These are phyloP conservation scores for Chaetomium tenue DNA, from an alignment of 495 filamentous ascomycete genomes.

Conservation along the genomic window DNA sequence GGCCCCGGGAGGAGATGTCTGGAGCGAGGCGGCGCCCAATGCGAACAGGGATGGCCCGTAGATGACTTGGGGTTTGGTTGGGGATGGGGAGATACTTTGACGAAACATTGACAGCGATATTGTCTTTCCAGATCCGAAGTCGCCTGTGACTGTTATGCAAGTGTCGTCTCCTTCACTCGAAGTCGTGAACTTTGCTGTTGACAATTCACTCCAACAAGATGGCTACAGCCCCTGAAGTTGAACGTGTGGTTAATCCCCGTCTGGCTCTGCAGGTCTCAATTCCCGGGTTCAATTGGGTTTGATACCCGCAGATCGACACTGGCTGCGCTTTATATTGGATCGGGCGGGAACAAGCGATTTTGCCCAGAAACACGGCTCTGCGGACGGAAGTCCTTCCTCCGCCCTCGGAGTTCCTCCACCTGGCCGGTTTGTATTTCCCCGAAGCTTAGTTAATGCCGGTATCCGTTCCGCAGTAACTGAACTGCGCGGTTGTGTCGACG, in stretches of 20 bases:
- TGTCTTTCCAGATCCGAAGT: background rate
- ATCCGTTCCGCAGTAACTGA: background rate
- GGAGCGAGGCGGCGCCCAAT: slow-evolving; percentile 27
- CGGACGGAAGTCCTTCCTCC: slow-evolving; percentile 20
- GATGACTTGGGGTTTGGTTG: background rate
- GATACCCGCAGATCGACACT: background rate
- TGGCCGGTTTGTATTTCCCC: background rate
- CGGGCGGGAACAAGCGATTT: slow-evolving; percentile 10
- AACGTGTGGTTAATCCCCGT: no score
- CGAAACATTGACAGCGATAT: background rate
- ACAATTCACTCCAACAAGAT: no score
- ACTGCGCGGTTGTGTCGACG: background rate
- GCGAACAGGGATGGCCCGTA: slow-evolving; percentile 23
- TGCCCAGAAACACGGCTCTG: slow-evolving; percentile 17
- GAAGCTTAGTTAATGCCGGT: slow-evolving; percentile 8
- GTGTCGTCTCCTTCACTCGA: no score
- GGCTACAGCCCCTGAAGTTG: background rate
- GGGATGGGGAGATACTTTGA: background rate
- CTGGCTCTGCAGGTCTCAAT: background rate
- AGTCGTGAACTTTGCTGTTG: no score
- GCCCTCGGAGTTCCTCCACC: slow-evolving; percentile 1
- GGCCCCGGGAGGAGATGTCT: slow-evolving; percentile 25
- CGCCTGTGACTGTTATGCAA: no score
- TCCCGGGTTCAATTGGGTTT: background rate
- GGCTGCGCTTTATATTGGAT: background rate